Percentiles rank a stretch among this genome's conserved stretches.
Conservation (phyloP, 768 basidiomycete genomes). For the Phanerodontia chrysosporium region DNA sequence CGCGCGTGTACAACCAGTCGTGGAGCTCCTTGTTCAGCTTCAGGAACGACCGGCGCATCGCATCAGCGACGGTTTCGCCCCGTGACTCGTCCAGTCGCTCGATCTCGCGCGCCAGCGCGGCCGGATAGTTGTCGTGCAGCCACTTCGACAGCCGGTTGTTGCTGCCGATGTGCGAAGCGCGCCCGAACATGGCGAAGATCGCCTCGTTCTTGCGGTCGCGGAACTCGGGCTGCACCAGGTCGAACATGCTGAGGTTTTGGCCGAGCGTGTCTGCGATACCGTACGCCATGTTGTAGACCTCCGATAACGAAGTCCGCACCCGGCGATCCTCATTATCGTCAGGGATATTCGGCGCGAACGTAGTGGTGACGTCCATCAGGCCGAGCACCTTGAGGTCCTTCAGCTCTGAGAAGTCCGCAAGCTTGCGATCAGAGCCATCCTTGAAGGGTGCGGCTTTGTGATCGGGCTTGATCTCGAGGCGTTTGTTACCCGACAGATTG, state of each 20-base stretch:
- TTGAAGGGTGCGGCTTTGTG: constrained; percentile 25
- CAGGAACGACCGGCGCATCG: constrained; percentile 84
- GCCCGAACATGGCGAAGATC: constrained; percentile 95
- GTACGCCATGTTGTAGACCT: constrained; percentile 89
- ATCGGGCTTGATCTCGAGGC: constrained; percentile 89
- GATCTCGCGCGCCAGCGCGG: constrained; percentile 58
- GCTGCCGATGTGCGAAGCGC: constrained; percentile 51
- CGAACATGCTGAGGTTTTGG: constrained; percentile 83
- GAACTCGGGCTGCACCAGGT: constrained; percentile 87
- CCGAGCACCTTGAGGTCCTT: constrained; percentile 83
- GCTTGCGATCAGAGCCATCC: constrained; percentile 27
- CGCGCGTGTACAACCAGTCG: constrained; percentile 50
- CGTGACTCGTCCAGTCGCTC: constrained; percentile 35
- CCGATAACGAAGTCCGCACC: constrained; percentile 85
- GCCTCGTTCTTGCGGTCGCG: constrained; percentile 73
- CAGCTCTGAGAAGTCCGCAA: constrained; percentile 76
- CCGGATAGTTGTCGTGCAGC: constrained; percentile 76
- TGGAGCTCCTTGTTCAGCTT: constrained; percentile 79
- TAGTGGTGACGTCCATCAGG: constrained; percentile 92
- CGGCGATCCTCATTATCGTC: constrained; percentile 87
- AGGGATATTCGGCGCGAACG: constrained; percentile 56
- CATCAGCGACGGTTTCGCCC: constrained; percentile 62
- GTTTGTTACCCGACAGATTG: constrained; percentile 95
- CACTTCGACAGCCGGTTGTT: constrained; percentile 77
- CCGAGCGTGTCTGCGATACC: constrained; percentile 95